phyloP scores from a whole-genome alignment of 306 rosid species.

The Prunus padus region DNA sequence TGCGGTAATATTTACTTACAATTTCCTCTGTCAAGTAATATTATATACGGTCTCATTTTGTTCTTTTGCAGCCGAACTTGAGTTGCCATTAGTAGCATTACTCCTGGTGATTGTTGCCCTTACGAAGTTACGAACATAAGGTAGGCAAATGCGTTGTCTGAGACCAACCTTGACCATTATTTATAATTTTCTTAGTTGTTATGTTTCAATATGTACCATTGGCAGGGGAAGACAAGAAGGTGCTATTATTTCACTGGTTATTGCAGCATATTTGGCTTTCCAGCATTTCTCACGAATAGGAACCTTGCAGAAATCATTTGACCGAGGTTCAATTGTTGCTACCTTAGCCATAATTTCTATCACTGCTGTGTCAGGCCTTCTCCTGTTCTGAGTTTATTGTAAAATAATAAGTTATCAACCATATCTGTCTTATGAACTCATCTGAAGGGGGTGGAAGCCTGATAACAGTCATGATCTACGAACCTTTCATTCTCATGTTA shows the following conservation, averaged over 20 bases:
- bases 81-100: conserved; percentile 75
- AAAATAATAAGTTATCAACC: conserved; percentile 11
- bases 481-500: neutral
- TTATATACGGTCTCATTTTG: conserved; percentile 14
- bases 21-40: neutral
- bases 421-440: conserved; percentile 20
- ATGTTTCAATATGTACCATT: conserved; percentile 25
- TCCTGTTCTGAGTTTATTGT: conserved; percentile 56
- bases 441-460: conserved; percentile 18
- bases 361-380: conserved; percentile 49
- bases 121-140: conserved; percentile 54
- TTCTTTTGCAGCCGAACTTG: conserved; percentile 67
- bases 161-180: neutral
- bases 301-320: conserved; percentile 67
- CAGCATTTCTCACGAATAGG: conserved; percentile 86
- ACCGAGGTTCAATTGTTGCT: conserved; percentile 83
- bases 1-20: neutral
- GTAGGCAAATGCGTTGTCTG: conserved; percentile 31
- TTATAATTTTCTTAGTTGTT: conserved; percentile 3
- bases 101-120: conserved; percentile 82
- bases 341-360: conserved; percentile 58
- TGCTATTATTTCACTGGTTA: conserved; percentile 55
- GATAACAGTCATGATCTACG: neutral
- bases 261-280: conserved; percentile 81
- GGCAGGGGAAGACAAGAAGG: conserved; percentile 82